These are phyloP conservation scores for Crithidia acanthocephali DNA, from an alignment of 208 protist genomes.

Conservation along the genomic window DNA sequence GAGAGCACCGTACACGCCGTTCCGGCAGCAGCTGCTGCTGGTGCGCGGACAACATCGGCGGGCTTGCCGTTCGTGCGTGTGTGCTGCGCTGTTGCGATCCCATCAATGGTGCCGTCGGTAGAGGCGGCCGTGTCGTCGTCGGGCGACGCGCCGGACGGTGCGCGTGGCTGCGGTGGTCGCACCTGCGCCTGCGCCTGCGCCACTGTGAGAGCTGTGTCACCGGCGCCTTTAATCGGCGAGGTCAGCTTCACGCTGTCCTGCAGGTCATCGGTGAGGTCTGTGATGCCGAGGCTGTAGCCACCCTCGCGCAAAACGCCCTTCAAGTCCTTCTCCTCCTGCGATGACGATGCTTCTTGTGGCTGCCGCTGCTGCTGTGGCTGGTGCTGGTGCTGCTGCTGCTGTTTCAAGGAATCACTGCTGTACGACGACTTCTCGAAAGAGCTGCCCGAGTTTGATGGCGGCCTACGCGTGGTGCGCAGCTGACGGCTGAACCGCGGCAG, in stretches of 20 bases:
- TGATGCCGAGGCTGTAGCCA: background rate
- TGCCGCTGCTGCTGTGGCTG: too few species aligned
- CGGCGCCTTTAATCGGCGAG: background rate
- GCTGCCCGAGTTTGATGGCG: background rate
- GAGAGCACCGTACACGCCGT: background rate
- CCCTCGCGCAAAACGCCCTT: background rate
- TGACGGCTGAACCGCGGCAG: conserved; percentile 2
- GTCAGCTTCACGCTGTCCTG: background rate
- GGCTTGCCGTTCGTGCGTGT: too few species aligned
- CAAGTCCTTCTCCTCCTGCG: too few species aligned
- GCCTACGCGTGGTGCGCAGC: background rate
- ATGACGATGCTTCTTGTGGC: too few species aligned
- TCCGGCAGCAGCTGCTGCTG: background rate
- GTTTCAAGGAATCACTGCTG: too few species aligned
- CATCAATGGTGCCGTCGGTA: too few species aligned
- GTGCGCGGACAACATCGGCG: background rate
- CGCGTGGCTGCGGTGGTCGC: background rate
- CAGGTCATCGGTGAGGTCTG: background rate
- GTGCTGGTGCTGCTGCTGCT: too few species aligned
- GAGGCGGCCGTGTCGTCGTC: background rate
- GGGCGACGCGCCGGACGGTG: background rate
- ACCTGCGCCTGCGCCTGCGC: background rate
- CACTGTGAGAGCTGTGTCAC: background rate
- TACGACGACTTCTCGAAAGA: background rate
- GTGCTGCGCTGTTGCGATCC: too few species aligned